A percentile compares a stretch with the other conserved stretches of the same genome.
These are phyloP conservation scores for Phytophthora uliginosa DNA, from an alignment of 352 stramenopile genomes.

Conservation along the genomic window DNA sequence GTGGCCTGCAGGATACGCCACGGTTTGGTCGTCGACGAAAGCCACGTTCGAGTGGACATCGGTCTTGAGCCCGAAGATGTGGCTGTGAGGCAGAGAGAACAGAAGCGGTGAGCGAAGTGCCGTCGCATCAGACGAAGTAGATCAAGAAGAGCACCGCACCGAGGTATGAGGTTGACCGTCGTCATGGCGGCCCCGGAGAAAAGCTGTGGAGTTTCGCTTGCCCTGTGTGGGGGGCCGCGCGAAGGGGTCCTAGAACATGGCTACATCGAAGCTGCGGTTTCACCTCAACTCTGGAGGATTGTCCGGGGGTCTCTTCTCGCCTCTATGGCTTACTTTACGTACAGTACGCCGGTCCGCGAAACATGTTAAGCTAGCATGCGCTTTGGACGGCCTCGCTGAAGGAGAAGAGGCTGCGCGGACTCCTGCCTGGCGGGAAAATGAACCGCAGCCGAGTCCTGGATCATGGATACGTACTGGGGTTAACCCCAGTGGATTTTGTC, in stretches of 20 bases:
- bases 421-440: no score
- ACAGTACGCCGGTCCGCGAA: no score
- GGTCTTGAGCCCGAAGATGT: constrained; percentile 94
- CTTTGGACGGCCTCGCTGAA: no score
- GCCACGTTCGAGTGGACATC: constrained; percentile 86
- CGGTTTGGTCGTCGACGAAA: constrained; percentile 88
- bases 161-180: constrained; percentile 54
- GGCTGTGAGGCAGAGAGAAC: constrained; percentile 38
- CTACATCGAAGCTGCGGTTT: neutral
- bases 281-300: neutral
- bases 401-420: no score
- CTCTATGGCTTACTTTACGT: no score
- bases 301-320: no score
- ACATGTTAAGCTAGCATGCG: no score
- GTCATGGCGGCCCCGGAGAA: constrained; percentile 25
- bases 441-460: neutral
- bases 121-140: neutral
- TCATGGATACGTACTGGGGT: neutral
- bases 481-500: no score
- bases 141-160: constrained; percentile 20
- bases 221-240: neutral
- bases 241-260: neutral
- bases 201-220: constrained; percentile 9
- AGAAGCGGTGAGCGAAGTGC: constrained; percentile 11
- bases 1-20: constrained; percentile 91